Conservation (phyloP, 1,284 basidiomycete species). For the Boletus semigastroideus region DNA sequence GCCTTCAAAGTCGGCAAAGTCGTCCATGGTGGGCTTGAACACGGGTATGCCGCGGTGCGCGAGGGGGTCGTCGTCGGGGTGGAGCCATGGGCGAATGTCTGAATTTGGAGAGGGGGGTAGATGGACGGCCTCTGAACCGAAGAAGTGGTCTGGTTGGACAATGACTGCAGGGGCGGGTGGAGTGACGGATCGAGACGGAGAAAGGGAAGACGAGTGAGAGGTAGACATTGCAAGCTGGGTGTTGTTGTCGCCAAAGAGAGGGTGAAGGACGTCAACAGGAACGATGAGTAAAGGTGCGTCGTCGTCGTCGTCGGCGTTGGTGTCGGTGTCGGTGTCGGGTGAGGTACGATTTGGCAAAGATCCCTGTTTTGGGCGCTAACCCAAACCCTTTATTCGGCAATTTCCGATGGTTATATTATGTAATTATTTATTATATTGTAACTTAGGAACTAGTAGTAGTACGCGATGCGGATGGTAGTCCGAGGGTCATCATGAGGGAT, state of each 20-base stretch:
- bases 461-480: too few species aligned
- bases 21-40: slow-evolving; percentile 87
- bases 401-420: slow-evolving; percentile 14
- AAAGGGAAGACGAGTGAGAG: slow-evolving; percentile 38
- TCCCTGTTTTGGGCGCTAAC: slow-evolving; percentile 2
- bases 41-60: slow-evolving; percentile 90
- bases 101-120: slow-evolving; percentile 58
- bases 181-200: slow-evolving; percentile 54
- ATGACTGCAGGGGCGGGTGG: slow-evolving; percentile 40
- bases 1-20: slow-evolving; percentile 85
- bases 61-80: slow-evolving; percentile 81
- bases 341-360: not conserved
- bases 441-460: too few species aligned
- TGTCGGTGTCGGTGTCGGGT: not conserved
- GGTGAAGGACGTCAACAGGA: not conserved
- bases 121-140: slow-evolving; percentile 53
- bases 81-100: slow-evolving; percentile 61
- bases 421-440: slow-evolving; percentile 1
- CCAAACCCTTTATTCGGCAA: slow-evolving; percentile 13
- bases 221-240: slow-evolving; percentile 18
- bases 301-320: slow-evolving; percentile 8
- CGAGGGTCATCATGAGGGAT: too few species aligned
- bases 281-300: not conserved
- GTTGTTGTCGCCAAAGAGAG: slow-evolving; percentile 1
- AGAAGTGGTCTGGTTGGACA: slow-evolving; percentile 81